These are phyloP conservation scores for Plectosphaerella sp. DNA, from an alignment of 2,329 filamentous ascomycete genomes.

Conservation along the genomic window DNA sequence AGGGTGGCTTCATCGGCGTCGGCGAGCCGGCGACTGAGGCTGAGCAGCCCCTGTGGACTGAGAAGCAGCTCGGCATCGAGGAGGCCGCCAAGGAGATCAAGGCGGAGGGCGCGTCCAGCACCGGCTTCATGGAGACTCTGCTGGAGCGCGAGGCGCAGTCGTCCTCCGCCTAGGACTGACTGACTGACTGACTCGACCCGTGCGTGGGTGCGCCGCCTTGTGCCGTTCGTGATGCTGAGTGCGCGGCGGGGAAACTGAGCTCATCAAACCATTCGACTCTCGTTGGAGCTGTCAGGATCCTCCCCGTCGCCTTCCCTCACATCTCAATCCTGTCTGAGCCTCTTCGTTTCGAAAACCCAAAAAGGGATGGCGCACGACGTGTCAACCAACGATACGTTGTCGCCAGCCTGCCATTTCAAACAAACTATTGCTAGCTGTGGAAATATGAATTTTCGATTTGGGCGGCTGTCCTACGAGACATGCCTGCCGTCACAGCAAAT, in stretches of 20 bases:
- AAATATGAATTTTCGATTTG: neutral
- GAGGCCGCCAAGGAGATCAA: slow-evolving; percentile 60
- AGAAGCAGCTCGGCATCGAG: slow-evolving; percentile 77
- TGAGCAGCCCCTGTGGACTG: slow-evolving; percentile 80
- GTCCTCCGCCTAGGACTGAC: no score
- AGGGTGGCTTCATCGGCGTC: slow-evolving; percentile 93
- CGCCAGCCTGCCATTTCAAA: neutral
- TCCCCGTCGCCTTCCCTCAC: neutral
- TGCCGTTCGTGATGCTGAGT: neutral
- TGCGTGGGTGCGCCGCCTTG: no score
- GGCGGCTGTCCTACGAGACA: neutral
- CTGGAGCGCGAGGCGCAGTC: slow-evolving; percentile 46
- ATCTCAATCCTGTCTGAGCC: neutral
- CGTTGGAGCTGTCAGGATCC: slow-evolving; percentile 22
- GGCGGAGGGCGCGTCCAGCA: slow-evolving; percentile 26
- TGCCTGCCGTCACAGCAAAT: neutral
- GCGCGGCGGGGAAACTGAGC: neutral
- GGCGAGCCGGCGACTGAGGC: slow-evolving; percentile 63
- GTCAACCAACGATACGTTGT: neutral
- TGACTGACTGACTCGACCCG: no score
- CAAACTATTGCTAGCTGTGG: neutral
- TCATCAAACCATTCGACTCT: slow-evolving; percentile 16
- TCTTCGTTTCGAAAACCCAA: neutral
- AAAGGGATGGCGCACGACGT: neutral
- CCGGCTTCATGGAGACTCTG: slow-evolving; percentile 51